Evolutionary conservation across 306 rosid species (phyloP), one percentile per base, ranked within the genome.

Genomic region (Crotalaria pallida): DNA sequence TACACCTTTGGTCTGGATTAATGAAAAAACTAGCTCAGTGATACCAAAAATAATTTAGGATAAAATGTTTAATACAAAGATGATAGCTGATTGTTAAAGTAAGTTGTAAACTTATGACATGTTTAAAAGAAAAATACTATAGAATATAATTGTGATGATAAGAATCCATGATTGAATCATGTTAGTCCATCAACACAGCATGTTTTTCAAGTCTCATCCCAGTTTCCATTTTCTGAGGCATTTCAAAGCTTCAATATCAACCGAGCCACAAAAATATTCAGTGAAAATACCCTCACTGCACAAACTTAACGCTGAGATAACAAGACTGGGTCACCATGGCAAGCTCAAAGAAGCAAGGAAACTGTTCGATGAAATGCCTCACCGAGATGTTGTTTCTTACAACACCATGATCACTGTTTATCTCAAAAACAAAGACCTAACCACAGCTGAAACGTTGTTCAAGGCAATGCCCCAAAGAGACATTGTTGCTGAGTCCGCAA

Each of bases 291-390:
- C 26, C 26, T 2, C 12, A 48, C 41, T 53, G 19, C 38, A 50
- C 38, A 75, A 65, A 69, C 34, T 50, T 15, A 80, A 80, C 40
- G 61, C 17, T 23, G 81, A 70, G 21, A 75, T 80, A 41, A 58
- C 50, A 10, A 50, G 33, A 44, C 48, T 71, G 41, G 81, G 81
- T 71, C 48, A 51, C 31, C 67, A 5, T 0, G 81, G 73, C 33
- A 75, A 71, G 44, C 49, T 80, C 40, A 52, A 58, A 38, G 72
- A 80, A 58, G 84, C 84, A 22, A 75, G 59, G 67, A 80, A 80
- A 27, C 10, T 80, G 62, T 80, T 80, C 49, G 78, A 80, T 6
- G 71, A 75, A 80, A 80, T 80, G 81, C 53, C 71, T 52, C 67
- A 58, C 7, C 34, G 81, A 41, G 81, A 71, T 10, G 52, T 6